Percentiles rank a stretch among this genome's conserved stretches.
Conservation (phyloP, 208 protist genomes). For the Trypanosoma vivax region DNA sequence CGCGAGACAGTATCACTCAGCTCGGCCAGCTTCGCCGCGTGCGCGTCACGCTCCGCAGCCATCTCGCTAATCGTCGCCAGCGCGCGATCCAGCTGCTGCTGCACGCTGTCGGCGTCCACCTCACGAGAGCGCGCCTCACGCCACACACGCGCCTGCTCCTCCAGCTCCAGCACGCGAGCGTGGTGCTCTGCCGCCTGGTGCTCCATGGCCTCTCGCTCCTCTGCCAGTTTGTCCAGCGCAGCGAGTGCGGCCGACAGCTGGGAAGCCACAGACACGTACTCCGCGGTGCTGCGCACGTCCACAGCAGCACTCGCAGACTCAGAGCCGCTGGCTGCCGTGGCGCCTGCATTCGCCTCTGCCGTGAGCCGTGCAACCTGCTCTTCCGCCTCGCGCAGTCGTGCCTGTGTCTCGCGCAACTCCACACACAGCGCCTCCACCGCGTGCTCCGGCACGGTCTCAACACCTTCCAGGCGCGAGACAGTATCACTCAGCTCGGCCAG, state of each 20-base stretch:
- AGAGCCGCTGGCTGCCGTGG: neutral
- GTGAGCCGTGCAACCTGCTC: constrained; percentile 6
- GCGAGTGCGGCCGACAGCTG: neutral
- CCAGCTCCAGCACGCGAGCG: neutral
- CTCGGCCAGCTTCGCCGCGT: too few relatives aligned
- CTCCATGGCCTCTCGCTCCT: neutral
- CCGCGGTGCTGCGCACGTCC: neutral
- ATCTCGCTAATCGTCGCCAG: constrained; percentile 1
- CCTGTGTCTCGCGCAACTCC: too few relatives aligned
- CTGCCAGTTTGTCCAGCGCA: constrained; percentile 4
- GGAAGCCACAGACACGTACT: neutral
- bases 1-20: too few relatives aligned
- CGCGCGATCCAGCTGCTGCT: neutral
- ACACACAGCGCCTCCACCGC: too few relatives aligned
- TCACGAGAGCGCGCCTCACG: constrained; percentile 6
- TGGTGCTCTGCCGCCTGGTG: neutral
- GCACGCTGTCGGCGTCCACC: neutral
- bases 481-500: too few relatives aligned
- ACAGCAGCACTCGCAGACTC: constrained; percentile 1
- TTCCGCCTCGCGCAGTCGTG: too few relatives aligned
- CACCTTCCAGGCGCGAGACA: too few relatives aligned
- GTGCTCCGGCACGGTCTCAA: too few relatives aligned
- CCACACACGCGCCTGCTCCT: too few relatives aligned
- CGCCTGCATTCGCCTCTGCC: constrained; percentile 8
- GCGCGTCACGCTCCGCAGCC: too few relatives aligned